Evolutionary conservation across 495 filamentous ascomycete species (phyloP), one percentile per base, ranked within the genome.

Genomic region (Penicillium fimorum): DNA sequence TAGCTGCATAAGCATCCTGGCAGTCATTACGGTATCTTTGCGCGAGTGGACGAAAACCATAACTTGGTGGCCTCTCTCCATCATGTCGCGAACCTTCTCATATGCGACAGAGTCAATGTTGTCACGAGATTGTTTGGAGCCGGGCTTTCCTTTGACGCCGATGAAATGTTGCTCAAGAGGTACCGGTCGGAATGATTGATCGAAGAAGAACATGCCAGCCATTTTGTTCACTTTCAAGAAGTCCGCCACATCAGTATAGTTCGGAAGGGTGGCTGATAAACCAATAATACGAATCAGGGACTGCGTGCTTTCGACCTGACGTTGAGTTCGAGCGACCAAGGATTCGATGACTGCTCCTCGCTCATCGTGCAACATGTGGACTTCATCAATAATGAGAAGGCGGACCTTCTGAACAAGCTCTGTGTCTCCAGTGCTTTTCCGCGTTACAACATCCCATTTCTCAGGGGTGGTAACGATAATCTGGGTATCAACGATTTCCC

Each of bases 41-140:
- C 94, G 83, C 3, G 92, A 96, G 68, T 99, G 94, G 3, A 99
- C 94, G 71, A 99, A 98, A 0, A 99, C 92, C 94, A 99, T 99
- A 49, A 97, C 83, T 65, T 99, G 94, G 60, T 99, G 92, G 10
- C 87, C 91, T 53, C 77, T 75, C 62, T 88, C 82, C 10, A 97
- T 77, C 94, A 97, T 97, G 42, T 88, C 88, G 54, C 84, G 86
- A n/a, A 96, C 93, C 70, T 99, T 99, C 57, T 97, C 91, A 68
- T 91, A 97, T 0, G 90, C 83, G 12, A 87, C 85, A 27, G 74
- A 74, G 63, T 99, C 94, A 51, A 99, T 73, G 55, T 97, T 96
- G 30, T 97, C 95, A 42, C 88, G 82, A 12, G 89, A 92, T 50
- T 81, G 75, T 58, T 85, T 92, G 13, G 83, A 83, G 4, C 88